Conservation (phyloP, 768 basidiomycete genomes). For the Mycena sanguinolenta region DNA sequence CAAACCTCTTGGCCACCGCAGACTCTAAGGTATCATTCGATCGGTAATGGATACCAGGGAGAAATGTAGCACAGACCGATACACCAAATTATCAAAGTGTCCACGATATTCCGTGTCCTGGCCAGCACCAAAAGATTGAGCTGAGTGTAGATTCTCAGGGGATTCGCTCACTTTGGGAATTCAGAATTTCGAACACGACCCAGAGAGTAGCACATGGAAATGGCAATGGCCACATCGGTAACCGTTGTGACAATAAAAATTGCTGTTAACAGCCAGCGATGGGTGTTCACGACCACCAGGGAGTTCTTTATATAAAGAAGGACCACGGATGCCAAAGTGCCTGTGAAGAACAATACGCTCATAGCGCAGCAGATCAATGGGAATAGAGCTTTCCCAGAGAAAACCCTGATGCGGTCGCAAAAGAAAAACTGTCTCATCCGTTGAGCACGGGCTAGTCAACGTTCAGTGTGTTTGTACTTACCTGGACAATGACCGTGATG, state of each 20-base stretch:
- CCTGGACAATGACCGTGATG: neutral
- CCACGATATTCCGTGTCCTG: neutral
- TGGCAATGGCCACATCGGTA: neutral
- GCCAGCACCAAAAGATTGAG: neutral
- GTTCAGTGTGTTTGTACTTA: neutral
- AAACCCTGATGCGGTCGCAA: neutral
- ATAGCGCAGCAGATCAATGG: neutral
- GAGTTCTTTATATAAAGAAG: neutral
- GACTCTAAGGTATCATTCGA: neutral
- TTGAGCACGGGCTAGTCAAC: neutral
- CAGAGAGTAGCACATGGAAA: neutral
- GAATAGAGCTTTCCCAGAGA: neutral
- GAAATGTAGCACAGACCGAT: neutral
- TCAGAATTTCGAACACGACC: neutral
- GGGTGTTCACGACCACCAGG: neutral
- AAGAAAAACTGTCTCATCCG: neutral
- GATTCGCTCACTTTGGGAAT: neutral
- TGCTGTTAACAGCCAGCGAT: neutral
- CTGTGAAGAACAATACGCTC: neutral
- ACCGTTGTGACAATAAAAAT: neutral
- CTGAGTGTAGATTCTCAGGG: too few relatives aligned
- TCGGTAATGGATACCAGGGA: too few relatives aligned
- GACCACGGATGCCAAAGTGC: neutral
- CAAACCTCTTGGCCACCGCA: neutral
- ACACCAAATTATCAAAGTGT: neutral